Evolutionary conservation across 1,284 basidiomycete species (phyloP), one percentile per base, ranked within the genome.

Genomic region (Athelia sp.): DNA sequence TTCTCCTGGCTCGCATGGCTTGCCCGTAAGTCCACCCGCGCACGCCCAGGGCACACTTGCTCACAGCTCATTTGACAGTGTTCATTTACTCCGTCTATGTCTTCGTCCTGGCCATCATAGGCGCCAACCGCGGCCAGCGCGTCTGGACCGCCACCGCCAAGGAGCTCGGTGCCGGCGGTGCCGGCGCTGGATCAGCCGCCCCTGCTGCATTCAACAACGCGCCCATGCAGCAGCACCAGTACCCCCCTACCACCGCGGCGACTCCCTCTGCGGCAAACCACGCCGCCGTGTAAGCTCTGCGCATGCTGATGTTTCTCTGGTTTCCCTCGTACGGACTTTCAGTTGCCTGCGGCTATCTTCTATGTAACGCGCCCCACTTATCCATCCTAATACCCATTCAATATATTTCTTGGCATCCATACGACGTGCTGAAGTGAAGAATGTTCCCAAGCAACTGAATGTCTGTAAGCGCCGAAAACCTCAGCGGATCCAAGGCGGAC

Each of bases 1-100:
- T 80, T 83, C 58, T 59, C 71, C 8, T 80, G 76, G 65, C 56
- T 84, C 38, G 72, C 62, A 50, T 84, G 78, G 69, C 52, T 81
- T 22, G 53, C 73, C 2, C 55, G 79, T 81, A 49, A 52, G 78
- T 64, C 52, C 18, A 51, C 43, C 11, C 38, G 49, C 19, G 23
- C 15, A 6, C 18, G 29, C 14, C 17, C n/a, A 34, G n/a, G n/a
- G n/a, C n/a, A n/a, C n/a, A 47, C 50, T 18, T 50, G 8, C n/a
- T 43, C 32, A 11, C 29, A 31, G 32, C 23, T 54, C 42, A 17
- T 19, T 4, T 17, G 24, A 14, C 49, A 81, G 79, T 79, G 18
- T 50, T 76, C 53, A 54, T 53, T 3, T 81, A 79, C 57, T 61
- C 61, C 14, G 47, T 56, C 34, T 52, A 61, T 42, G 59, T 81